Base-by-base conservation (phyloP, 257 asterid genomes). In the Prunella vulgaris region DNA sequence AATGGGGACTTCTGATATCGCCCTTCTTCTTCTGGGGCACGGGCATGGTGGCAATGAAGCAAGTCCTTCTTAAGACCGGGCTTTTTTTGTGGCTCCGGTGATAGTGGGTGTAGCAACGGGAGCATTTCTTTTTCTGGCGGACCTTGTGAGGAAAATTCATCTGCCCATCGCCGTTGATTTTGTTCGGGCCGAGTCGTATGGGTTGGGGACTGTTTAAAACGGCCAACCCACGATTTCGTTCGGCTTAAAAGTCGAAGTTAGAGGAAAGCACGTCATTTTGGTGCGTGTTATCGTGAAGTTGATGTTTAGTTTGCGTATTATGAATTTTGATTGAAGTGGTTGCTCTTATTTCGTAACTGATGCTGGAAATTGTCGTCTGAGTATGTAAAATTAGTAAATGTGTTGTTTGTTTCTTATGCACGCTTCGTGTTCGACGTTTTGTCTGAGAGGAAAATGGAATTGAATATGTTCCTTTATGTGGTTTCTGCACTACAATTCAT, bases 11-110 rank as follows among this genome's bases (percentile, higher is more conserved):
- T 77, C 68, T 93, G 78, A 81, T 93, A 64, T 93, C 99, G 40
- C 97, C 99, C 10, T 93, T 93, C 82, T 93, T 93, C 95, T 93
- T 93, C 74, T 93, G 97, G 99, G 99, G 99, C 60, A 93, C 99
- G 65, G 96, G 96, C 56, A 93, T 93, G 99, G 99, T 93, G 70
- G 97, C 97, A 25, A 93, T 93, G 99, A 90, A 93, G 82, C 97
- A 87, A 63, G 87, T 90, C 71, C 78, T 93, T 63, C 97, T 97
- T 15, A 93, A 87, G 75, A 74, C 96, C 17, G 99, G 97, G 35
- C 89, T 0, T 88, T 90, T 63, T 89, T 88, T 40, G 90, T 93
- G 80, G 60, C 82, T 77, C 94, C 96, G 0, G 93, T 78, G 37
- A 4, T 87, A 0, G 96, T 93, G 15, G 99, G 96, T 1, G 97